Conservation (phyloP, 371 early-diverging fungal species). For the Mucor circinelloides region DNA sequence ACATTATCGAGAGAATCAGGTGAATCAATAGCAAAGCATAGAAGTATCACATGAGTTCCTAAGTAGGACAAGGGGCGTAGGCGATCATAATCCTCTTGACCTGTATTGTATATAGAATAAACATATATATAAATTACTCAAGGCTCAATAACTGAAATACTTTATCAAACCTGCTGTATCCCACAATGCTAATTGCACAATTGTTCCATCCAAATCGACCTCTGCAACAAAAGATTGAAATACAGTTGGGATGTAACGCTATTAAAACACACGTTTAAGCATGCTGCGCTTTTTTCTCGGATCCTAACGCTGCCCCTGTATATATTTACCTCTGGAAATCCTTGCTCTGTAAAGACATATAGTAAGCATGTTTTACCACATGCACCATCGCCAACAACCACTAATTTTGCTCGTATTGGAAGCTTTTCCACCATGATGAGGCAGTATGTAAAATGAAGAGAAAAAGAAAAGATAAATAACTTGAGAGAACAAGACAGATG, state of each 20-base stretch:
- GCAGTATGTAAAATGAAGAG: not conserved
- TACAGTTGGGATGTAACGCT: slow-evolving; percentile 69
- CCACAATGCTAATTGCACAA: slow-evolving; percentile 65
- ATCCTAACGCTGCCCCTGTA: not conserved
- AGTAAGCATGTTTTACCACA: slow-evolving; percentile 66
- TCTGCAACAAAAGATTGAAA: slow-evolving; percentile 65
- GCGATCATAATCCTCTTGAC: slow-evolving; percentile 43
- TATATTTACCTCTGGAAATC: slow-evolving; percentile 43
- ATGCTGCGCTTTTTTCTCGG: not conserved
- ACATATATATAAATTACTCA: slow-evolving; percentile 25
- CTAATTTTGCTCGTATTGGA: slow-evolving; percentile 53
- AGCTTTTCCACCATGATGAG: not conserved
- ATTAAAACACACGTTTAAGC: not conserved
- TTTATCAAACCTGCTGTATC: slow-evolving; percentile 68
- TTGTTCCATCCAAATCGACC: slow-evolving; percentile 58
- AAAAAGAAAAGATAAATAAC: not conserved
- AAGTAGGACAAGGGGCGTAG: slow-evolving; percentile 57
- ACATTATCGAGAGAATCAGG: slow-evolving; percentile 64
- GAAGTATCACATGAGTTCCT: slow-evolving; percentile 51
- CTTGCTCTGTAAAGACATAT: slow-evolving; percentile 38
- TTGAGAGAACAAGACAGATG: not conserved
- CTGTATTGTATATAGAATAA: slow-evolving; percentile 4
- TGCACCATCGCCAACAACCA: slow-evolving; percentile 82
- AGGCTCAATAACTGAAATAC: not conserved
- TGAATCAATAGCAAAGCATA: slow-evolving; percentile 60